Conservation (phyloP, 495 filamentous ascomycete species). For the Hyaloscypha variabilis region DNA sequence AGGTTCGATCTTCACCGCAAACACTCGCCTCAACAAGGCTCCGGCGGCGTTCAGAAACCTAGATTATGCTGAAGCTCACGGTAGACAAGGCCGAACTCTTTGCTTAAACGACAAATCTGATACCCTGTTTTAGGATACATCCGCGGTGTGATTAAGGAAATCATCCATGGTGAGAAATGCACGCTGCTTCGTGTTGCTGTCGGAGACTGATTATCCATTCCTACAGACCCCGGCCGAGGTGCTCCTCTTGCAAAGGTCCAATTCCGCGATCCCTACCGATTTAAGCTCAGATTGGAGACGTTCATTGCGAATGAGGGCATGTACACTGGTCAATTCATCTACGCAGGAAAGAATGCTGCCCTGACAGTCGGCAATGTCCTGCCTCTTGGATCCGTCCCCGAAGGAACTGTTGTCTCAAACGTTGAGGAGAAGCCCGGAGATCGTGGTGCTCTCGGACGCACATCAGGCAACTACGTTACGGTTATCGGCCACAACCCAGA, state of each 20-base stretch:
- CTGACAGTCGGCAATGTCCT: slow-evolving; percentile 97
- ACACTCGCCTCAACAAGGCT: slow-evolving; percentile 85
- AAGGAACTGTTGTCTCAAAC: slow-evolving; percentile 98
- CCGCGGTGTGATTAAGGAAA: slow-evolving; percentile 96
- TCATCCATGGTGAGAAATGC: slow-evolving; percentile 72
- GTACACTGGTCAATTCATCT: slow-evolving; percentile 99
- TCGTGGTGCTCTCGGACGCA: slow-evolving; percentile 92
- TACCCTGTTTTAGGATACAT: slow-evolving; percentile 57
- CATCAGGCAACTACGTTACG: slow-evolving; percentile 98
- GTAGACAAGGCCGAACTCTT: slow-evolving; percentile 32
- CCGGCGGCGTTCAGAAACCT: slow-evolving; percentile 89
- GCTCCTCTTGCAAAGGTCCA: slow-evolving; percentile 94
- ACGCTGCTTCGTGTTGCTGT: not conserved
- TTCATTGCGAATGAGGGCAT: slow-evolving; percentile 99
- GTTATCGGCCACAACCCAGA: slow-evolving; percentile 99
- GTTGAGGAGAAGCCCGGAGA: slow-evolving; percentile 99
- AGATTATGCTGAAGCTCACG: slow-evolving; percentile 94
- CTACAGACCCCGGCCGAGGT: slow-evolving; percentile 80
- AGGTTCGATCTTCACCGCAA: slow-evolving; percentile 87
- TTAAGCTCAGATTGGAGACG: slow-evolving; percentile 88
- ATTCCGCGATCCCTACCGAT: slow-evolving; percentile 93
- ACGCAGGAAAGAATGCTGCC: slow-evolving; percentile 96
- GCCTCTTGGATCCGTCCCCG: slow-evolving; percentile 87
- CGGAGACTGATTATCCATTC: not conserved
- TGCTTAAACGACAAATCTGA: too few relatives aligned